Evolutionary conservation across 225 moss, liverwort and hornwort species (phyloP), one percentile per base, ranked within the genome.

Genomic region (Lunularia cruciata): DNA sequence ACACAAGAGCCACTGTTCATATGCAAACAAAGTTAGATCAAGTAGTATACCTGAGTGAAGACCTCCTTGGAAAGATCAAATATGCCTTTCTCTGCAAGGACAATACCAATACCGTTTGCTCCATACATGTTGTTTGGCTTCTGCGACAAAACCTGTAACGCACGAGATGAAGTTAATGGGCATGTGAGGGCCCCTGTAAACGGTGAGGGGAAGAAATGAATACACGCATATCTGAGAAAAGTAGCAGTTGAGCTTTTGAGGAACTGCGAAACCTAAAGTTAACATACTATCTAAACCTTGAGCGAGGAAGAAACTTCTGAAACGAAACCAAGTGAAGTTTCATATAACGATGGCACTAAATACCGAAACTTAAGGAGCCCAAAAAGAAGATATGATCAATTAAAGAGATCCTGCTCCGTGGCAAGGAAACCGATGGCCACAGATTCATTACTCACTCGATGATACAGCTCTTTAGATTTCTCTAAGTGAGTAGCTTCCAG

Each of bases 101-200:
- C 93, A 59, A 98, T 86, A 69, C 98, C 98, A 64, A 93, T 89
- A 4, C 98, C 93, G 61, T 98, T 98, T 38, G 98, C 98, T 68
- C 93, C 98, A 76, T 91, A 98, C 86, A 98, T 89, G 59, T 98
- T 98, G 22, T 84, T 98, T 34, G 84, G 81, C 59, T 86, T 93
- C 73, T 88, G 77, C 62, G 78, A 62, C 69, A 98, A 75, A 53
- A 91, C 93, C 85, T 85, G 60, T 8, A 12, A 11, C 27, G 26
- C 16, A 16, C 43, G 16, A 11, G 43, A 43, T 10, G 43, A 43
- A 1, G 43, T 0, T 43, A 43, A 10, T 43, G 43, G 43, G 43
- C 43, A 43, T 43, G n/a, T n/a, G n/a, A n/a, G n/a, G n/a, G n/a
- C n/a, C n/a, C n/a, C n/a, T n/a, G n/a, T n/a, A n/a, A n/a, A n/a